These are phyloP conservation scores for Trametes sanguinea DNA, from an alignment of 768 basidiomycete species.

Conservation along the genomic window DNA sequence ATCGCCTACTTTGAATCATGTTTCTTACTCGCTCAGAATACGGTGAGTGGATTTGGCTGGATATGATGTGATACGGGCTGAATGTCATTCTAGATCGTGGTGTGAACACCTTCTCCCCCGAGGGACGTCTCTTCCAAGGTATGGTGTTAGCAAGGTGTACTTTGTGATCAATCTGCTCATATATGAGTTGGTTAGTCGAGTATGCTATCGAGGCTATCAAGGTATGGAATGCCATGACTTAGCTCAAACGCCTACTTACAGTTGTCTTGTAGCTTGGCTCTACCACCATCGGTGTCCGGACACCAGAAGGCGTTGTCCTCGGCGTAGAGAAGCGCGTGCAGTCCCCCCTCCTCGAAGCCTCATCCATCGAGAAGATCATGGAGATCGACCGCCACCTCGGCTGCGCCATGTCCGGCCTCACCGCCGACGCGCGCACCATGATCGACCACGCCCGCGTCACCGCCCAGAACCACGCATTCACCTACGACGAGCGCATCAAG, in stretches of 20 bases:
- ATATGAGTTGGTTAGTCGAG: conserved; percentile 65
- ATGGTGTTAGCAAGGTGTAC: conserved; percentile 20
- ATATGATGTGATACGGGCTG: conserved; percentile 3
- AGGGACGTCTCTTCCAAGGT: conserved; percentile 99
- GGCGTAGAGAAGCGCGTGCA: conserved; percentile 99
- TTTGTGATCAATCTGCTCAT: conserved; percentile 9
- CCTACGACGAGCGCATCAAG: conserved; percentile 94
- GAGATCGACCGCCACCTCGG: conserved; percentile 97
- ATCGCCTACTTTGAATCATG: conserved; percentile 46
- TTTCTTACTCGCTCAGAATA: conserved; percentile 96
- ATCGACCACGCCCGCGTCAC: conserved; percentile 99
- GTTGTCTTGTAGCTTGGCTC: conserved; percentile 76
- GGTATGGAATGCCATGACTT: conserved; percentile 41
- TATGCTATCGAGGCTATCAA: conserved; percentile 99
- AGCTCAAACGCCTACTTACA: background rate
- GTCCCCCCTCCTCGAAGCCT: conserved; percentile 92
- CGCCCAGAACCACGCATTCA: conserved; percentile 92
- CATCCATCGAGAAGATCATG: conserved; percentile 99
- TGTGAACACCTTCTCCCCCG: conserved; percentile 98
- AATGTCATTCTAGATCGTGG: conserved; percentile 70
- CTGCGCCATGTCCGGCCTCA: conserved; percentile 96
- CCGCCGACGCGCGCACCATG: conserved; percentile 98
- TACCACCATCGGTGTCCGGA: conserved; percentile 94
- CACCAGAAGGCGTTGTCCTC: conserved; percentile 86
- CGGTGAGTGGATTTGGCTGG: conserved; percentile 45